Evolutionary conservation across 805 yeast species (phyloP).

Genomic region (Nakazawaea peltata): DNA sequence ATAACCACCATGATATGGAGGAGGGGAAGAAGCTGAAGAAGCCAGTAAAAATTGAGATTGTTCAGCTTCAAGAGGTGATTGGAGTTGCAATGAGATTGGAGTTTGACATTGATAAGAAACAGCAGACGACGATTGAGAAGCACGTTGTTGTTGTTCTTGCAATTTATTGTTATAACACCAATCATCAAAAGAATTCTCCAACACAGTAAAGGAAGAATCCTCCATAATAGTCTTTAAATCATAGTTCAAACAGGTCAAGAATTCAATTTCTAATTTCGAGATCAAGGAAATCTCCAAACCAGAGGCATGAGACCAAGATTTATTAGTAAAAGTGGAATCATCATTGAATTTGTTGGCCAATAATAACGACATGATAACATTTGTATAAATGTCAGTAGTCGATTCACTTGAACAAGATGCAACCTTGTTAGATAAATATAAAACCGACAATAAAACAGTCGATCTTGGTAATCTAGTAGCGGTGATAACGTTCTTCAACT

Average conservation of each 20-base stretch:
- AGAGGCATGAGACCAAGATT: conserved; percentile 95
- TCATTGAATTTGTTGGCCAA: conserved; percentile 92
- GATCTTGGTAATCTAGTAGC: conserved; percentile 86
- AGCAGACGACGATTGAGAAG: neutral
- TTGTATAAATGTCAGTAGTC: conserved; percentile 34
- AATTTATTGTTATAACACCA: conserved; percentile 8
- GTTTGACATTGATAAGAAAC: neutral
- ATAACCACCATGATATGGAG: too few relatives aligned
- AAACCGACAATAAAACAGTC: conserved; percentile 72
- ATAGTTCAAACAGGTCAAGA: conserved; percentile 35
- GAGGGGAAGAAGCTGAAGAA: conserved; percentile 1
- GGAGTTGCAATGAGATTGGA: neutral
- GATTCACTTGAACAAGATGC: conserved; percentile 18
- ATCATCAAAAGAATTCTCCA: conserved; percentile 8
- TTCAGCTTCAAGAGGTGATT: conserved; percentile 1
- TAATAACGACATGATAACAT: conserved; percentile 60
- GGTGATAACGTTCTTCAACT: conserved; percentile 59
- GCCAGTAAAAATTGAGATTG: conserved; percentile 1
- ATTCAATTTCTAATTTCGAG: conserved; percentile 60
- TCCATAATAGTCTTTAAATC: conserved; percentile 9
- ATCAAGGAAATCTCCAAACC: conserved; percentile 57
- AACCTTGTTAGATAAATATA: conserved; percentile 57
- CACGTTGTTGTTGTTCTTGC: neutral
- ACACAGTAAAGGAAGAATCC: conserved; percentile 6
- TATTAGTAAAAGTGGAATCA: conserved; percentile 92